These are phyloP conservation scores for Lepidium sativum DNA, from an alignment of 345 rosid genomes.

Conservation along the genomic window DNA sequence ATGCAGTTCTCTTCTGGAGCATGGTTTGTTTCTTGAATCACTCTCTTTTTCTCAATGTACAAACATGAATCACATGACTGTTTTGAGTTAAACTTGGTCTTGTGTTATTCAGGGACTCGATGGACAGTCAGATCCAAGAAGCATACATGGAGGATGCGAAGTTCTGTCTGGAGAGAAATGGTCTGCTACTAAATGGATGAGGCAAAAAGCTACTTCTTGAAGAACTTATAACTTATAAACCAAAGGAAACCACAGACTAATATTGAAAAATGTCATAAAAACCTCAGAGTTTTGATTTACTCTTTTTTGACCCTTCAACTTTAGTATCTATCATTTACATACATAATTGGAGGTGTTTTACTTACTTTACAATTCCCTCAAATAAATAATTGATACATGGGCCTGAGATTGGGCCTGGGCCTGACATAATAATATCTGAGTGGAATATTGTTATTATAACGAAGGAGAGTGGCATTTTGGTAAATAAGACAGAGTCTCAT, in stretches of 20 bases:
- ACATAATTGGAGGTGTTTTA: background rate
- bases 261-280: slow-evolving; percentile 7
- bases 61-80: background rate
- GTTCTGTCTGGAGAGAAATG: slow-evolving; percentile 81
- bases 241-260: slow-evolving; percentile 11
- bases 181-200: slow-evolving; percentile 99
- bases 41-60: background rate
- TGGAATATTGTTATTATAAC: too few relatives aligned
- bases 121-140: slow-evolving; percentile 74
- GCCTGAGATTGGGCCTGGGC: too few relatives aligned
- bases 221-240: background rate
- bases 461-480: slow-evolving; percentile 12
- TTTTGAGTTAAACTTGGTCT: background rate
- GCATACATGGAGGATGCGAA: slow-evolving; percentile 93
- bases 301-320: background rate
- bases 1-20: slow-evolving; percentile 98
- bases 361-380: background rate
- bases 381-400: background rate
- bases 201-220: slow-evolving; percentile 54
- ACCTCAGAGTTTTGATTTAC: slow-evolving; percentile 14
- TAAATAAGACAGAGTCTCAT: background rate
- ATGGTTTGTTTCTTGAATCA: slow-evolving; percentile 54
- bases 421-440: too few relatives aligned
- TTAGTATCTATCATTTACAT: background rate
- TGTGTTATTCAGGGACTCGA: slow-evolving; percentile 52